Base-by-base conservation (phyloP, 116 monocot genomes). In the Zostera marina region DNA sequence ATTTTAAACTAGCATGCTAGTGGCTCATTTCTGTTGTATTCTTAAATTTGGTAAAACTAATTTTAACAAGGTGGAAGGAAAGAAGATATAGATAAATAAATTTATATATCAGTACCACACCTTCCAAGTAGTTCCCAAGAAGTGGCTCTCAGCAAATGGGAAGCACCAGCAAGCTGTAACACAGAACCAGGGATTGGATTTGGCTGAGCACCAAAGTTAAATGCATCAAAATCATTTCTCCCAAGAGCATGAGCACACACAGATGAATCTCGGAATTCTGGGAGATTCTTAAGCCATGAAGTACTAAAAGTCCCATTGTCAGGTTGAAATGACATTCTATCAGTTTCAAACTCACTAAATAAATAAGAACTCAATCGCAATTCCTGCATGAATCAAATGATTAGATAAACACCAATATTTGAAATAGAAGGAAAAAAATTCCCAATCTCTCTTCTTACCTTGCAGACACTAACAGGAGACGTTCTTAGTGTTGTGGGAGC, bases 121-220 rank as follows among this genome's bases (percentile, higher is more conserved):
- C 64, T 64, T 63, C 94, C 94, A 76, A 85, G 88, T 9, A 88
- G 77, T 68, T 94, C 94, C 94, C 94, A 94, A 16, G 88, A 79
- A 64, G 88, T 85, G 58, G 94, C 79, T 66, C 74, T 87, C 25
- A 84, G 69, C 65, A 94, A 70, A 77, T 81, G 88, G 58, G 93
- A 81, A 62, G 84, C 71, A 70, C 93, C 93, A 56, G 84, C 75
- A 56, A 94, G 76, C 73, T 84, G 93, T 60, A 84, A 75, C 61
- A 84, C 69, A 60, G 84, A 77, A 16, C 68, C 71, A 64, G 93
- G 84, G 58, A 94, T 68, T 49, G 88, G 78, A 82, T 72, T 94
- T 61, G 88, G 88, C 22, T 84, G 88, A 49, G 80, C 65, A 65
- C 63, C 67, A 65, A 64, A 87, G 56, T 81, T 76, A 47, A 84